phyloP scores from a whole-genome alignment of 2,329 filamentous ascomycete genomes.

The Stromatinia cepivora region DNA sequence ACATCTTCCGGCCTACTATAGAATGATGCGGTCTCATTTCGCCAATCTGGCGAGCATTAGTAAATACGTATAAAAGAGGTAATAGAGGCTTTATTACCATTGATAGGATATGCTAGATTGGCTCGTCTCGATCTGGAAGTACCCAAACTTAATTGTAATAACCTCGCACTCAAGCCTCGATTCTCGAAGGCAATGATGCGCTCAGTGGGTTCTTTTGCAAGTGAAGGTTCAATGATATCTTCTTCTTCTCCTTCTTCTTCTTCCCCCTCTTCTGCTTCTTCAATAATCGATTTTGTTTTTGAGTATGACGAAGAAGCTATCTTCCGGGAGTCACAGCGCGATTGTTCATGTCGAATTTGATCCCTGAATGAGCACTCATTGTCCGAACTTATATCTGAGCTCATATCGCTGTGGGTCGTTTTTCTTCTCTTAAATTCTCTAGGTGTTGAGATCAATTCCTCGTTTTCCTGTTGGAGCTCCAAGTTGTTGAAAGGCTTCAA shows the following conservation, averaged over 20 bases:
- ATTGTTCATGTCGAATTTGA: conserved; percentile 19
- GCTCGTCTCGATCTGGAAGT: conserved; percentile 28
- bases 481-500: conserved; percentile 30
- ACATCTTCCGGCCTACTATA: conserved; percentile 38
- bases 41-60: conserved; percentile 37
- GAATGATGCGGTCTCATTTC: conserved; percentile 39
- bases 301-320: conserved; percentile 21
- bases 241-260: conserved; percentile 22
- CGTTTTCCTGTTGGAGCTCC: conserved; percentile 32
- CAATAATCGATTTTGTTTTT: conserved; percentile 22
- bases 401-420: conserved; percentile 27
- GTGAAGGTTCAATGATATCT: not conserved
- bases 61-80: not conserved
- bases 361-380: not conserved
- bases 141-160: conserved; percentile 36
- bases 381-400: conserved; percentile 5
- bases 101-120: conserved; percentile 35
- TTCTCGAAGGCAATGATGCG: conserved; percentile 33
- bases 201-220: conserved; percentile 25
- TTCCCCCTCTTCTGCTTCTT: conserved; percentile 21
- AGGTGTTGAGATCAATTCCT: conserved; percentile 30
- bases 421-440: conserved; percentile 41
- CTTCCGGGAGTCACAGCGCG: conserved; percentile 34
- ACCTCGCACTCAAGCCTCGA: conserved; percentile 33
- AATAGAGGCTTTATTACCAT: conserved; percentile 31